Conservation (phyloP, 75 land plant genomes). For the Azolla pinnata region DNA sequence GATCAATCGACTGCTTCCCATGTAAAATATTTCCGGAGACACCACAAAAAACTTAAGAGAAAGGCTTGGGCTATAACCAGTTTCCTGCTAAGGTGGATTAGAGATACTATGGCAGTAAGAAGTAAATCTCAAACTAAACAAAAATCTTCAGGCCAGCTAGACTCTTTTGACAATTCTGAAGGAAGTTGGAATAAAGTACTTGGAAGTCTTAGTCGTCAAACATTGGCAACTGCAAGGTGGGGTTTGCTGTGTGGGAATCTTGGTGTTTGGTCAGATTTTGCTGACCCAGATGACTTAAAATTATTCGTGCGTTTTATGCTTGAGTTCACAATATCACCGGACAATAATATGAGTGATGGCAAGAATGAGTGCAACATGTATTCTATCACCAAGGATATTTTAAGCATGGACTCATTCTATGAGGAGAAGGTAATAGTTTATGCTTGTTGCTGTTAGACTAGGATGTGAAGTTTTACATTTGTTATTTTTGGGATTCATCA, state of each 20-base stretch:
- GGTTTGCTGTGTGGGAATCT: conserved; percentile 51
- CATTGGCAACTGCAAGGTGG: conserved; percentile 45
- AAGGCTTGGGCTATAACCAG: conserved; percentile 46
- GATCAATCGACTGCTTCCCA: conserved; percentile 5
- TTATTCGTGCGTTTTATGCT: conserved; percentile 37
- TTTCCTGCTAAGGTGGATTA: conserved; percentile 22
- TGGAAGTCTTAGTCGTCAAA: conserved; percentile 23
- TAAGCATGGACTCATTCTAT: not conserved
- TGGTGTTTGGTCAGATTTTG: conserved; percentile 64
- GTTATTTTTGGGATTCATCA: not conserved
- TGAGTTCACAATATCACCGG: not conserved
- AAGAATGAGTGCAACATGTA: not conserved
- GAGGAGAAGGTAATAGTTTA: conserved; percentile 3
- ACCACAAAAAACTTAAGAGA: conserved; percentile 18
- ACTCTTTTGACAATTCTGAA: too few species aligned
- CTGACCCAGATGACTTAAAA: conserved; percentile 28
- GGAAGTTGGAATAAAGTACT: conserved; percentile 27
- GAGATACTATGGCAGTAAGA: conserved; percentile 13
- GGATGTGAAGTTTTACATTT: not conserved
- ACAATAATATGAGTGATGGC: not conserved
- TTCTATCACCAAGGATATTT: not conserved
- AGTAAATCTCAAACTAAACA: too few species aligned
- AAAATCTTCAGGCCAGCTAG: too few species aligned
- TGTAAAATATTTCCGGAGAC: conserved; percentile 23
- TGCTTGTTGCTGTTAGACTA: not conserved